phyloP scores from a whole-genome alignment of 148 eudicot species.

The Fagopyrum homotropicum region DNA sequence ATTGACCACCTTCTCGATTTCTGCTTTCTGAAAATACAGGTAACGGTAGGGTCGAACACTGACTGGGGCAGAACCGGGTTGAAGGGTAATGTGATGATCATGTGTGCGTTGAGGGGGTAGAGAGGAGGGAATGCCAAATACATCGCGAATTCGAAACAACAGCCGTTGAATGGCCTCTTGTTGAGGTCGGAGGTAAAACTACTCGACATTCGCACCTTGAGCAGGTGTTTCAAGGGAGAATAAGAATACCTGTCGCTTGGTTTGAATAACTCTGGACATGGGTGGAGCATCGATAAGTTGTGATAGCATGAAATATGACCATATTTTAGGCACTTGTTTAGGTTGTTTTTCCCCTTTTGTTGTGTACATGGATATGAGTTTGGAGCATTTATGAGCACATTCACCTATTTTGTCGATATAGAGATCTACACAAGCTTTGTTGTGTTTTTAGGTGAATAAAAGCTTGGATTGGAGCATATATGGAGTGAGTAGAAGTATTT shows the following conservation, averaged over 20 bases:
- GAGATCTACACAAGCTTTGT: no score
- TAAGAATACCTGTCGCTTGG: background rate
- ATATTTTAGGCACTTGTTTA: no score
- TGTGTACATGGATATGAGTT: no score
- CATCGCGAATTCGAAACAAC: conserved; percentile 9
- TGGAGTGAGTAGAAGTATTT: no score
- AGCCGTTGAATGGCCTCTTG: background rate
- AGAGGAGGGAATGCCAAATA: background rate
- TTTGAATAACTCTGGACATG: background rate
- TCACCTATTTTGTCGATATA: no score
- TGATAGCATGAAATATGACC: no score
- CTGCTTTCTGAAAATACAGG: background rate
- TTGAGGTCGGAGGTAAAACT: background rate
- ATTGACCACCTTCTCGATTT: background rate
- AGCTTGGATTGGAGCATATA: no score
- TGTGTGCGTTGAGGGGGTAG: background rate
- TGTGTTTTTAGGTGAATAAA: no score
- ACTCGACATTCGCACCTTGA: fast-evolving
- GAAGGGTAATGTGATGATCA: background rate
- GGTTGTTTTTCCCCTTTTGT: no score
- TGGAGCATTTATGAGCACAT: no score
- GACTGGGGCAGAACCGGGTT: background rate
- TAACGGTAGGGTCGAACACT: background rate
- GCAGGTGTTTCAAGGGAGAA: background rate
- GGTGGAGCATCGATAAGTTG: background rate